Evolutionary conservation across 2,329 filamentous ascomycete species (phyloP).

Genomic region (Aotearoamyces nothofagi): DNA sequence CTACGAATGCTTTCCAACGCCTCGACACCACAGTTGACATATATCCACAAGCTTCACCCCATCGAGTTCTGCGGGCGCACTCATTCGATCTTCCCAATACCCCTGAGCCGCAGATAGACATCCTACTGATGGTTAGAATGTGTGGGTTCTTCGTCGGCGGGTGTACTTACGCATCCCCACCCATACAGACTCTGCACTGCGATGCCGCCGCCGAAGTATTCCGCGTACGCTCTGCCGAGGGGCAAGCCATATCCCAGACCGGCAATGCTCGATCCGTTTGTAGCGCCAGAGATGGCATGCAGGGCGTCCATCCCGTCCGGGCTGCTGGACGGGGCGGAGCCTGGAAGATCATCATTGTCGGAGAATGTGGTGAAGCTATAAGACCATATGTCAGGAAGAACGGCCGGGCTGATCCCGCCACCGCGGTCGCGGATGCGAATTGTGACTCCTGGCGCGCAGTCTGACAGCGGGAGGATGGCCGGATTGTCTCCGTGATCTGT

Average conservation of each 20-base stretch:
- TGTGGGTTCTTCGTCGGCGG: too few species aligned
- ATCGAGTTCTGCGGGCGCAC: too few species aligned
- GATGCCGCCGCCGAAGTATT: slow-evolving; percentile 95
- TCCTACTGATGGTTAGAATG: too few species aligned
- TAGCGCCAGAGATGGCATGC: slow-evolving; percentile 52
- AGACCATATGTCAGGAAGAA: slow-evolving; percentile 81
- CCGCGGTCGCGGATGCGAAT: slow-evolving; percentile 94
- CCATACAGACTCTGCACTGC: slow-evolving; percentile 90
- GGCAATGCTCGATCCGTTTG: slow-evolving; percentile 70
- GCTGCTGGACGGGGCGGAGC: slow-evolving; percentile 23
- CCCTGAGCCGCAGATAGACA: too few species aligned
- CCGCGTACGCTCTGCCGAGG: slow-evolving; percentile 81
- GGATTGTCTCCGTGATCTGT: slow-evolving; percentile 5
- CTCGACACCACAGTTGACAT: too few species aligned
- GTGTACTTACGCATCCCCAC: slow-evolving; percentile 49
- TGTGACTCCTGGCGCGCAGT: slow-evolving; percentile 70
- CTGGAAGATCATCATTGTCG: slow-evolving; percentile 30
- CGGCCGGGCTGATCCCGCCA: slow-evolving; percentile 76
- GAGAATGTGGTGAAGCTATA: slow-evolving; percentile 97
- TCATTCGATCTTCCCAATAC: too few species aligned
- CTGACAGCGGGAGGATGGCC: slow-evolving; percentile 40
- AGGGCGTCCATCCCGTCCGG: slow-evolving; percentile 47
- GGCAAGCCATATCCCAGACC: slow-evolving; percentile 88
- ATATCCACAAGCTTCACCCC: too few species aligned
- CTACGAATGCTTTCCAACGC: too few species aligned